A percentile compares a stretch with the other conserved stretches of the same genome.
These are phyloP conservation scores for Sporothrix globosa DNA, from an alignment of 2,329 filamentous ascomycete species.

Conservation along the genomic window DNA sequence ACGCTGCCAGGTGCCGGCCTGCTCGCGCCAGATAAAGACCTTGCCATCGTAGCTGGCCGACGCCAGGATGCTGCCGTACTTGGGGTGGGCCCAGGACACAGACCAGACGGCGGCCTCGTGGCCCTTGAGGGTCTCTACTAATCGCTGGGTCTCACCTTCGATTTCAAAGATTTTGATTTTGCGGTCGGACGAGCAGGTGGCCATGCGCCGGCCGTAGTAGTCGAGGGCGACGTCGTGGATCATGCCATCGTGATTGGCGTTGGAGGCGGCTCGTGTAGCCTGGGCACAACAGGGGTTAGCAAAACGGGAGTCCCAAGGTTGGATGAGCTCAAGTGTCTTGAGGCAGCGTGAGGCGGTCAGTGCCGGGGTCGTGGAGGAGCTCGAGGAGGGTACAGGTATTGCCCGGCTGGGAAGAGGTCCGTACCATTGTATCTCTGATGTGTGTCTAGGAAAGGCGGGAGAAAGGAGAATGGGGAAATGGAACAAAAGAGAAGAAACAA, in stretches of 20 bases:
- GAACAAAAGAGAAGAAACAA: neutral
- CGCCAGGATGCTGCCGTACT: slow-evolving; percentile 97
- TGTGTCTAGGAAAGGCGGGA: neutral
- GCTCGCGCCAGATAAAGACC: slow-evolving; percentile 97
- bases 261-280: slow-evolving; percentile 68
- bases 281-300: slow-evolving; percentile 36
- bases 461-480: neutral
- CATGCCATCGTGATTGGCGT: slow-evolving; percentile 97
- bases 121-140: slow-evolving; percentile 92
- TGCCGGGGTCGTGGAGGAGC: neutral
- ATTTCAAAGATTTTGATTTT: slow-evolving; percentile 99
- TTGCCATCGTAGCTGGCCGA: slow-evolving; percentile 96
- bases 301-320: neutral
- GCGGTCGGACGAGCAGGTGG: slow-evolving; percentile 96
- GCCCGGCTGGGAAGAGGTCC: neutral
- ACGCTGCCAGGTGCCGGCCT: slow-evolving; percentile 73
- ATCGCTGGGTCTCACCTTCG: slow-evolving; percentile 85
- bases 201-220: slow-evolving; percentile 94
- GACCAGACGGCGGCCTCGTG: slow-evolving; percentile 98
- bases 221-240: slow-evolving; percentile 99
- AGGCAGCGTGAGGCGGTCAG: neutral
- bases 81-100: slow-evolving; percentile 96
- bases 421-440: slow-evolving; percentile 28
- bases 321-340: neutral
- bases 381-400: neutral